Conservation (phyloP, 257 asterid genomes). For the Capsicum chinense region DNA sequence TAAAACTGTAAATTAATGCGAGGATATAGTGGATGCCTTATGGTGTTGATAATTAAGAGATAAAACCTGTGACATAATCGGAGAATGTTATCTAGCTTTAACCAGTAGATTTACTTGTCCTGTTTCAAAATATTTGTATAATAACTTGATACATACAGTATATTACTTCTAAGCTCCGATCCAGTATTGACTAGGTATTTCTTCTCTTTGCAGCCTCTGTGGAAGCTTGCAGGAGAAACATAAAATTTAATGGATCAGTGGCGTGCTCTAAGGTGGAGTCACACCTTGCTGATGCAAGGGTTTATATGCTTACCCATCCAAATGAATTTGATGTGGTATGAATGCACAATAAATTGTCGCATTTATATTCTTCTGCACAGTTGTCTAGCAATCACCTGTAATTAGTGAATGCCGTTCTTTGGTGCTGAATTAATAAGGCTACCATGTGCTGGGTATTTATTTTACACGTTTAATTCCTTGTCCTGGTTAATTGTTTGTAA, state of each 20-base stretch:
- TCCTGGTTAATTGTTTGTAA: not conserved
- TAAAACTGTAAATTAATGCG: not conserved
- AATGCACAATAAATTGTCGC: not conserved
- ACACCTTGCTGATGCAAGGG: slow-evolving; percentile 83
- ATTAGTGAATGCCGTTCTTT: not conserved
- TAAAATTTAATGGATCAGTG: slow-evolving; percentile 86
- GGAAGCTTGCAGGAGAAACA: slow-evolving; percentile 92
- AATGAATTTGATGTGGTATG: slow-evolving; percentile 96
- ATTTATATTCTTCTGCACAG: slow-evolving; percentile 9
- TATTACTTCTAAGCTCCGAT: not conserved
- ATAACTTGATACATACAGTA: not conserved
- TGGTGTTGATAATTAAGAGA: slow-evolving; percentile 4
- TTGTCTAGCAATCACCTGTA: not conserved
- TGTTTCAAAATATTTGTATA: not conserved
- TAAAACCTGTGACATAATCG: not conserved
- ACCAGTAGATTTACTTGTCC: not conserved
- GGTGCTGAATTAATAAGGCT: not conserved
- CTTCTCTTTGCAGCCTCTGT: slow-evolving; percentile 69
- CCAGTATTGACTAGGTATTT: slow-evolving; percentile 24
- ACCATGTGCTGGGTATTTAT: not conserved
- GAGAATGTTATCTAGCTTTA: not conserved
- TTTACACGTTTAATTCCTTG: slow-evolving; percentile 5
- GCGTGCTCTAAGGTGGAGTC: slow-evolving; percentile 94
- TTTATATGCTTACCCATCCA: slow-evolving; percentile 94
- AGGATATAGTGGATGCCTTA: not conserved